Conservation (phyloP, 805 yeast genomes). For the Saturnispora galanensis region DNA sequence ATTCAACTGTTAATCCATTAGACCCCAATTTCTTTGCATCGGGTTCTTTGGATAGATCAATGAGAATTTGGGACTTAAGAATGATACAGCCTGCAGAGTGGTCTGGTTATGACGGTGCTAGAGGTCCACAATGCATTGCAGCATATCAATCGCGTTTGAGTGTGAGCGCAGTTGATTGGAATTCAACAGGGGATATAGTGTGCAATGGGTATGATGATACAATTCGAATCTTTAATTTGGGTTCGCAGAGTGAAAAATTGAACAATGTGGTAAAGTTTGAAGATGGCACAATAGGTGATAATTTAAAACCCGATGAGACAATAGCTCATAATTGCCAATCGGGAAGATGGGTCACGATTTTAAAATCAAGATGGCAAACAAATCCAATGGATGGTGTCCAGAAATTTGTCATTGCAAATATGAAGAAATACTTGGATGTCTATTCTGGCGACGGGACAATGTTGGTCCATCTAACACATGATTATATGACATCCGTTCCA, state of each 20-base stretch:
- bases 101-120: slow-evolving; percentile 44
- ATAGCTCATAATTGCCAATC: slow-evolving; percentile 90
- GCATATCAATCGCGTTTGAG: slow-evolving; percentile 67
- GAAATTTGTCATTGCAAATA: slow-evolving; percentile 86
- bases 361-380: slow-evolving; percentile 81
- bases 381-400: slow-evolving; percentile 61
- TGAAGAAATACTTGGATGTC: slow-evolving; percentile 81
- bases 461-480: slow-evolving; percentile 57
- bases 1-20: slow-evolving; percentile 70
- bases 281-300: slow-evolving; percentile 25
- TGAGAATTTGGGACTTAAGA: slow-evolving; percentile 84
- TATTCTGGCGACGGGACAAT: slow-evolving; percentile 70
- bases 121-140: slow-evolving; percentile 46
- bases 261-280: slow-evolving; percentile 11
- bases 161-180: slow-evolving; percentile 81
- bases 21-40: slow-evolving; percentile 63
- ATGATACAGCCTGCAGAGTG: slow-evolving; percentile 37
- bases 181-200: slow-evolving; percentile 54
- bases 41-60: slow-evolving; percentile 78
- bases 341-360: slow-evolving; percentile 92
- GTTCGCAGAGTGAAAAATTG: slow-evolving; percentile 14
- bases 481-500: slow-evolving; percentile 77
- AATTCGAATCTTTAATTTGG: slow-evolving; percentile 57
- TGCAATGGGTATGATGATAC: slow-evolving; percentile 93
- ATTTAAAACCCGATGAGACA: slow-evolving; percentile 49